These are phyloP conservation scores for Puccinia coronata DNA, from an alignment of 1,284 basidiomycete species.

Conservation along the genomic window DNA sequence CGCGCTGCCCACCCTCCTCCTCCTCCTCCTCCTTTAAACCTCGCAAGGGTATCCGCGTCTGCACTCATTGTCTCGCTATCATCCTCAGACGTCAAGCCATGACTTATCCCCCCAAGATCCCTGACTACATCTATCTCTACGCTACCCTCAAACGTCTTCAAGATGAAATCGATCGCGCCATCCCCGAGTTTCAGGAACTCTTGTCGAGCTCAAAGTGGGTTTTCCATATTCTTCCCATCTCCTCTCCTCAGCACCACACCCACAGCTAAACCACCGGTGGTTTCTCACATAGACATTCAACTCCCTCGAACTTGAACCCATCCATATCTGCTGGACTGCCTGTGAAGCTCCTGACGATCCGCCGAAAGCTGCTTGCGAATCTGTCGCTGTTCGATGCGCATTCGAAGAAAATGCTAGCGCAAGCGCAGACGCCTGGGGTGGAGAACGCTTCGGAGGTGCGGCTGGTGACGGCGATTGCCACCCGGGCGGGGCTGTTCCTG, in stretches of 20 bases:
- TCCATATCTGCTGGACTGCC: background rate
- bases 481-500: conserved; percentile 76
- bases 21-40: conserved; percentile 54
- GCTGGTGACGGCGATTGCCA: conserved; percentile 77
- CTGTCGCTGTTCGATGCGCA: conserved; percentile 23
- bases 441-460: conserved; percentile 68
- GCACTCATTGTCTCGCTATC: conserved; percentile 55
- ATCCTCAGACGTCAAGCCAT: conserved; percentile 54
- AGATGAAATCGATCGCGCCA: conserved; percentile 69
- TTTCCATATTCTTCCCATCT: too few species aligned
- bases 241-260: too few species aligned
- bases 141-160: conserved; percentile 75
- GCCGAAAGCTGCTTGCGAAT: conserved; percentile 20
- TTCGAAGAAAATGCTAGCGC: background rate
- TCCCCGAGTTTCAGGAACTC: conserved; percentile 73
- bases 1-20: too few species aligned
- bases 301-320: background rate
- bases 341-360: conserved; percentile 30
- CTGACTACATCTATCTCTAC: conserved; percentile 58
- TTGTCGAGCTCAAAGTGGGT: conserved; percentile 65
- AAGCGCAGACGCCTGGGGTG: background rate
- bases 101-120: conserved; percentile 51
- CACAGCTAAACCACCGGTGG: too few species aligned
- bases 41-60: conserved; percentile 55
- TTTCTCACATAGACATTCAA: background rate